A percentile compares a stretch with the other conserved stretches of the same genome.
Conservation (phyloP, 2,329 filamentous ascomycete genomes). For the Aspergillus sojae region DNA sequence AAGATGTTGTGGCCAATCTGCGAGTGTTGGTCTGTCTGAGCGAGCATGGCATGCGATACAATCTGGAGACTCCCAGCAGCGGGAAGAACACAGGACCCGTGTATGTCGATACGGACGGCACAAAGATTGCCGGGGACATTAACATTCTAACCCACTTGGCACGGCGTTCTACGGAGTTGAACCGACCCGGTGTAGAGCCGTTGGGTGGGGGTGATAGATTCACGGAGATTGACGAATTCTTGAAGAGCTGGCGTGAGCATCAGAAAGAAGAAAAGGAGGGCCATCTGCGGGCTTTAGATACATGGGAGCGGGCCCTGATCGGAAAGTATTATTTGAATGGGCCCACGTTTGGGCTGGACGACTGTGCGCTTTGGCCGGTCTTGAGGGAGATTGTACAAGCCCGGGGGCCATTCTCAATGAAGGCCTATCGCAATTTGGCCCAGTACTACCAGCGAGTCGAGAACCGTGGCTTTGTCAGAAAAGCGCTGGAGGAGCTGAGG, state of each 20-base stretch:
- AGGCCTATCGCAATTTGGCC: slow-evolving; percentile 34
- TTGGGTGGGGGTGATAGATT: slow-evolving; percentile 33
- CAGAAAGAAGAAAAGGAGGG: slow-evolving; percentile 5
- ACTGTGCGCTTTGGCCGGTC: slow-evolving; percentile 49
- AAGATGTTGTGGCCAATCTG: slow-evolving; percentile 39
- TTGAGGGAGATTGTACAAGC: slow-evolving; percentile 40
- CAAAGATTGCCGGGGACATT: slow-evolving; percentile 31
- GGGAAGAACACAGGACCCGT: slow-evolving; percentile 14
- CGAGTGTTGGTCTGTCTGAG: slow-evolving; percentile 41
- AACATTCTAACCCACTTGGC: slow-evolving; percentile 37
- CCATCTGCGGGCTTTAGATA: slow-evolving; percentile 23
- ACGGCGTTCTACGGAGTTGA: slow-evolving; percentile 21
- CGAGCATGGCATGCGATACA: slow-evolving; percentile 44
- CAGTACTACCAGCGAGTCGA: slow-evolving; percentile 43
- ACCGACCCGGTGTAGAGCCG: slow-evolving; percentile 30
- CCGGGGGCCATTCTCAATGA: slow-evolving; percentile 25
- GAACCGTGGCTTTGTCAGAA: slow-evolving; percentile 41
- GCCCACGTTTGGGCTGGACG: slow-evolving; percentile 41
- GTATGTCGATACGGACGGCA: slow-evolving; percentile 34
- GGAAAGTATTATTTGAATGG: slow-evolving; percentile 41
- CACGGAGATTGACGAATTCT: slow-evolving; percentile 32
- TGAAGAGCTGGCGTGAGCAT: slow-evolving; percentile 34
- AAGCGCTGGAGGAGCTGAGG: slow-evolving; percentile 29
- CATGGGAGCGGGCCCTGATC: slow-evolving; percentile 37
- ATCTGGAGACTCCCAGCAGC: slow-evolving; percentile 13